Evolutionary conservation across 2,329 filamentous ascomycete genomes (phyloP).

Genomic region (Diaporthe humulicola): DNA sequence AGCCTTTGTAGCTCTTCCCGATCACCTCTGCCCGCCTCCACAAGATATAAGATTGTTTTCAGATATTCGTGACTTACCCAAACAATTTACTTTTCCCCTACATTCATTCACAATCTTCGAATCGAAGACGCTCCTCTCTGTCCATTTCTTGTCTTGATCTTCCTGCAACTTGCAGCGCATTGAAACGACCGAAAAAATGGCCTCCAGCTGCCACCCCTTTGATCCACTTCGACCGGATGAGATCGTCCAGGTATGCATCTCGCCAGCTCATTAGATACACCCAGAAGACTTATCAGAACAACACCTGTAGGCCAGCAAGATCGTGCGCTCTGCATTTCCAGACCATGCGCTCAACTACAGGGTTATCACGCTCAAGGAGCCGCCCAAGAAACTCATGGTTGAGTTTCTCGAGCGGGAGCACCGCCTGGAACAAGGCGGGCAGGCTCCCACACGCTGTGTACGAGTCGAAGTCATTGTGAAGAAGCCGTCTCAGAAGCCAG

Average conservation of each 20-base stretch:
- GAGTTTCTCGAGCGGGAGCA: not conserved
- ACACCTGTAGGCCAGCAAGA: not conserved
- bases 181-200: not conserved
- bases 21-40: not conserved
- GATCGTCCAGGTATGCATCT: not conserved
- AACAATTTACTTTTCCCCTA: not conserved
- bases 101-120: not conserved
- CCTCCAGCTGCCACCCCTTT: not conserved
- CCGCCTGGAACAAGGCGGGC: not conserved
- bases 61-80: not conserved
- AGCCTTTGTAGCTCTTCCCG: too few relatives aligned
- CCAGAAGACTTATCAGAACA: not conserved
- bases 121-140: not conserved
- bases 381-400: not conserved
- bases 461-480: not conserved
- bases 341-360: not conserved
- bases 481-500: not conserved
- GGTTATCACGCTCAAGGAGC: too few relatives aligned
- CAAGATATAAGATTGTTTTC: not conserved
- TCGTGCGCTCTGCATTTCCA: not conserved
- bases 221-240: not conserved
- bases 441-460: not conserved
- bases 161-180: not conserved
- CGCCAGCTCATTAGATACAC: not conserved
- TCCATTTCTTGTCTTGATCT: not conserved